Evolutionary conservation across 331 rosid genomes (phyloP).

Genomic region (Malus hybrid): DNA sequence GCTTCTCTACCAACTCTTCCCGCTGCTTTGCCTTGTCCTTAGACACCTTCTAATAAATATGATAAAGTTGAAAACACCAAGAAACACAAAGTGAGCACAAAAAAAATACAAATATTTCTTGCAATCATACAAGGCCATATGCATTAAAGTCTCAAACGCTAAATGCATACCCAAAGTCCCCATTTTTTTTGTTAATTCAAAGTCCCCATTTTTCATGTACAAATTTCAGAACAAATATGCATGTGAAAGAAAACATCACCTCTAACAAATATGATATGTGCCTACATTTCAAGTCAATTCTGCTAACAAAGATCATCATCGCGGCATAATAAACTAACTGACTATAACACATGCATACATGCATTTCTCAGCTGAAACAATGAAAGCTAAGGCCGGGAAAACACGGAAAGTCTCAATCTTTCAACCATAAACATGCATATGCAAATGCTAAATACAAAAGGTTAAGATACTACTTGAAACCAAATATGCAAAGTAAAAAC

Average conservation of each 20-base stretch:
- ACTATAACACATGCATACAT: too few relatives aligned
- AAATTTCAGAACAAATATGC: not conserved
- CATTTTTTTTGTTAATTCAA: not conserved
- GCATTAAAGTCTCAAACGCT: not conserved
- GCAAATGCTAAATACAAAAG: not conserved
- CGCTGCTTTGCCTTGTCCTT: conserved; percentile 44
- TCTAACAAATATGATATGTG: not conserved
- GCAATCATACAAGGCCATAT: not conserved
- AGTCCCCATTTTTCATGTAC: not conserved
- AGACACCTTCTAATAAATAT: conserved; percentile 30
- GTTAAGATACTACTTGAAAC: too few relatives aligned
- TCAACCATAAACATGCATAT: not conserved
- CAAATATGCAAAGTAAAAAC: too few relatives aligned
- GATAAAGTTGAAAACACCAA: conserved; percentile 8
- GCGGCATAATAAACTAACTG: not conserved
- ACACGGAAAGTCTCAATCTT: not conserved
- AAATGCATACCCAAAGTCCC: not conserved
- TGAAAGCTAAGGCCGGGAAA: not conserved
- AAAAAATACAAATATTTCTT: not conserved
- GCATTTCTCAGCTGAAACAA: too few relatives aligned
- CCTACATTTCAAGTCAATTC: not conserved
- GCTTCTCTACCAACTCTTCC: conserved; percentile 46
- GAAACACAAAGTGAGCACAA: conserved; percentile 8
- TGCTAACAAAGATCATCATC: not conserved
- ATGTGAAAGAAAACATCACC: too few relatives aligned